Evolutionary conservation across 805 yeast species (phyloP), one percentile per base, ranked within the genome.

Genomic region (Jamesozyma jinghongensis): DNA sequence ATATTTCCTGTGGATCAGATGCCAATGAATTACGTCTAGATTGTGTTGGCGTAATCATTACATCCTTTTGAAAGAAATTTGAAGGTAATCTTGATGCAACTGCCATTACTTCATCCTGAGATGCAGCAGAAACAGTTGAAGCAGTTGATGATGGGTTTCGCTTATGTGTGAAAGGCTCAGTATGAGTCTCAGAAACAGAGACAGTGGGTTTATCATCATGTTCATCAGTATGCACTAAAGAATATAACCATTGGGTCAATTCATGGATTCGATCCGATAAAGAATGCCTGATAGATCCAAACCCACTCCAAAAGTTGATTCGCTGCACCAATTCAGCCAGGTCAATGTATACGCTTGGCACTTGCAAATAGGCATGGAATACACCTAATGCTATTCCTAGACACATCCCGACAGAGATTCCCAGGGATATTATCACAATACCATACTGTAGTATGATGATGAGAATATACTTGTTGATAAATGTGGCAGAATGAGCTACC

Each of bases 61-160:
- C 26, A 22, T 28, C 31, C 5, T 11, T 31, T 40, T 56, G 59
- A 20, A 56, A 54, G 40, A 50, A 54, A 43, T 56, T 51, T 36
- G 52, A 50, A 10, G 61, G 59, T 32, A 54, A 39, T 30, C 45
- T 40, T 13, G 56, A 45, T 18, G 55, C 58, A 18, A 50, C 39
- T 20, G 50, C 41, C 34, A 54, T 34, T 5, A 49, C 47, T 32
- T 51, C 47, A 11, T 46, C 52, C 29, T 41, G 47, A 1, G 59
- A 47, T 11, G 54, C 37, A 5, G 14, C n/a, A 11, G 49, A 40
- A 13, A 36, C 22, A 14, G 36, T 25, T 20, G 34, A 29, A 11
- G 25, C 22, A 29, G 27, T 4, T 27, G 29, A 32, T 33, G 8
- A 32, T 34, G 34, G 13, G 5, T 5, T 6, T 12, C 20, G 8